phyloP scores from a whole-genome alignment of 352 stramenopile species.

The Pythium chondricola region DNA sequence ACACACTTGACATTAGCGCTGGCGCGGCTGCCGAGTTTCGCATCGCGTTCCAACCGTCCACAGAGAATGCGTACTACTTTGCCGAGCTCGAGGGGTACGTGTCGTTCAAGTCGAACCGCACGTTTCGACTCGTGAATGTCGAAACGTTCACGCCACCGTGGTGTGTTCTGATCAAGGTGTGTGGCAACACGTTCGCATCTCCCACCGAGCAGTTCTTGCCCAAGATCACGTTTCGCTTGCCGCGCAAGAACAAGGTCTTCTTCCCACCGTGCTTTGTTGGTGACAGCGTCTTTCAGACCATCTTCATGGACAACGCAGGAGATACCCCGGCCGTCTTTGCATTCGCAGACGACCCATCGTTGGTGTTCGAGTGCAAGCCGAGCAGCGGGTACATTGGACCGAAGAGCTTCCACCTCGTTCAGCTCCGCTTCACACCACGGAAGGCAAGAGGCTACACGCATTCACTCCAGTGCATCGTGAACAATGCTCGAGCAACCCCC shows the following conservation, averaged over 20 bases:
- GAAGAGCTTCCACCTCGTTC: conserved; percentile 79
- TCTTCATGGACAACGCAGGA: conserved; percentile 81
- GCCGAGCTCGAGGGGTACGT: conserved; percentile 84
- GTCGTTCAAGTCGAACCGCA: conserved; percentile 91
- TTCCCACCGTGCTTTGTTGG: conserved; percentile 88
- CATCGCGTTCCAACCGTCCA: conserved; percentile 72
- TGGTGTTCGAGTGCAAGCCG: conserved; percentile 71
- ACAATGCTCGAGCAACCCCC: conserved; percentile 45
- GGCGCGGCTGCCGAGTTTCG: conserved; percentile 71
- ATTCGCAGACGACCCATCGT: conserved; percentile 57
- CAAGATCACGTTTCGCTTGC: conserved; percentile 61
- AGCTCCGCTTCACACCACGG: conserved; percentile 66
- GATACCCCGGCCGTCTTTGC: conserved; percentile 87
- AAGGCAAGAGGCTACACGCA: conserved; percentile 42
- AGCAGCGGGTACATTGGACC: conserved; percentile 54
- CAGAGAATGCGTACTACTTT: conserved; percentile 87
- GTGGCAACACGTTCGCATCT: conserved; percentile 86
- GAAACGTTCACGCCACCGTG: conserved; percentile 89
- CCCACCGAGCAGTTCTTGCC: conserved; percentile 83
- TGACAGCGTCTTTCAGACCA: conserved; percentile 86
- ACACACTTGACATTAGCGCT: conserved; percentile 70
- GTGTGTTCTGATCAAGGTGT: conserved; percentile 64
- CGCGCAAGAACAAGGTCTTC: conserved; percentile 41
- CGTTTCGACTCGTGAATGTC: conserved; percentile 91
- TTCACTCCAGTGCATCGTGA: conserved; percentile 60